phyloP scores from a whole-genome alignment of 768 basidiomycete species.

The Leccinum boreale region DNA sequence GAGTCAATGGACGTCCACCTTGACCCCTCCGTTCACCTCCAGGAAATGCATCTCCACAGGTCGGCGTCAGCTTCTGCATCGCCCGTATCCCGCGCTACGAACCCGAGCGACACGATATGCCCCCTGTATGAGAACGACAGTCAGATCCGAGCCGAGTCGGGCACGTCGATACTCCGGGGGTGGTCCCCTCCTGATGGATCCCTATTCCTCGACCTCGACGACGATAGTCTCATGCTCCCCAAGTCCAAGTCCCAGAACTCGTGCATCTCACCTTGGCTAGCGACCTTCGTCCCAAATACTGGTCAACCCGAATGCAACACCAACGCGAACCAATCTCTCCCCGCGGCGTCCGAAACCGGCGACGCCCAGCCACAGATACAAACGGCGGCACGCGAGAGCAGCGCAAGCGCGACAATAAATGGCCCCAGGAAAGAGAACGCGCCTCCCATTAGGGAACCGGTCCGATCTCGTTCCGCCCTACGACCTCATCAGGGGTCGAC shows the following conservation, averaged over 20 bases:
- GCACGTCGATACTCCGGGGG: conserved; percentile 14
- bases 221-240: conserved; percentile 12
- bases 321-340: neutral
- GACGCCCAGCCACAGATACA: neutral
- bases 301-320: neutral
- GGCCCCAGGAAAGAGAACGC: neutral
- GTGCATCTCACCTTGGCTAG: conserved; percentile 7
- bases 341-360: neutral
- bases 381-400: neutral
- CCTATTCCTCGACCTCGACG: conserved; percentile 24
- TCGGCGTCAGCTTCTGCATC: neutral
- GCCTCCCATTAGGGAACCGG: neutral
- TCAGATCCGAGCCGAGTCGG: neutral
- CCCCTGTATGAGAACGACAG: neutral
- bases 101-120: neutral
- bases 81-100: neutral
- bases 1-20: neutral
- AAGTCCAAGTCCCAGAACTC: neutral
- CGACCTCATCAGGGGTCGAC: neutral
- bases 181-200: conserved; percentile 27
- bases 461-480: neutral
- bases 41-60: neutral
- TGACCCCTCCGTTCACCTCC: neutral
- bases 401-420: neutral
- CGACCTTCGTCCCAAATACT: neutral